phyloP scores from a whole-genome alignment of 176 grass and related monocot species.

The Oryza brachyantha region DNA sequence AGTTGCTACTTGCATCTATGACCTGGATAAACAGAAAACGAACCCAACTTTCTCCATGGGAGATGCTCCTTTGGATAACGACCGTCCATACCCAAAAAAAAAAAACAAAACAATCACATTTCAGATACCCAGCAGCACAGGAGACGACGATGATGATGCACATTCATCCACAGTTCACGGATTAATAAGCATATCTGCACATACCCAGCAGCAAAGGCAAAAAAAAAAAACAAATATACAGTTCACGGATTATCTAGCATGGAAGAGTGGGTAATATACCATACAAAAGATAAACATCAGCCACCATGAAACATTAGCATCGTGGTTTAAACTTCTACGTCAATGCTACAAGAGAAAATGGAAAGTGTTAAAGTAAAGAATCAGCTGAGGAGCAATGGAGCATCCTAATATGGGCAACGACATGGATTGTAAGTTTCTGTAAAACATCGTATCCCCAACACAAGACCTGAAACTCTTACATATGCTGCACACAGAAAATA shows the following conservation, averaged over 20 bases:
- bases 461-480: background rate
- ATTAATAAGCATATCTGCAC: background rate
- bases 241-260: no score
- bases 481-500: background rate
- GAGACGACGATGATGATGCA: background rate
- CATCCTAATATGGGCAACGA: background rate
- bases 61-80: background rate
- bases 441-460: background rate
- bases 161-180: background rate
- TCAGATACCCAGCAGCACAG: background rate
- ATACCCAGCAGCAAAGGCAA: background rate
- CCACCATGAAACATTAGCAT: background rate
- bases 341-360: background rate
- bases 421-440: background rate
- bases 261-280: background rate
- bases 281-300: background rate
- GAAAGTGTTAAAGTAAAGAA: background rate
- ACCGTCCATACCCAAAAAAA: no score
- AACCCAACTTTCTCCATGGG: background rate
- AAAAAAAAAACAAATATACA: no score
- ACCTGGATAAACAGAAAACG: background rate
- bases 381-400: background rate
- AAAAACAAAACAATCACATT: background rate
- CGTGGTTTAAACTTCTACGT: background rate
- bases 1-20: background rate